Conservation (phyloP, 2,329 filamentous ascomycete genomes). For the Trichoderma hamatum region DNA sequence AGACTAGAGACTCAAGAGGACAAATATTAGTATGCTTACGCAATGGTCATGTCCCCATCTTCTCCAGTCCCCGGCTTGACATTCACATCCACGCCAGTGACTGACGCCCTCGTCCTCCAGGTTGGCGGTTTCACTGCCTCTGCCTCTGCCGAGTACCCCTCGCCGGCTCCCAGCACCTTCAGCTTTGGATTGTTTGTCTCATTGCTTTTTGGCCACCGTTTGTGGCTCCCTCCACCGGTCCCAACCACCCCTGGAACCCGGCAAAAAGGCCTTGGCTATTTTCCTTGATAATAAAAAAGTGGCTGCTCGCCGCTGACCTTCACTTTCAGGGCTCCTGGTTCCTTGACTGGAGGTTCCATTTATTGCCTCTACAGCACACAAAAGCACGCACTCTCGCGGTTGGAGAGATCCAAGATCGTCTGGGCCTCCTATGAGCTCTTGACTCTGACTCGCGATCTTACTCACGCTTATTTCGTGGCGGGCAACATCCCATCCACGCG, state of each 20-base stretch:
- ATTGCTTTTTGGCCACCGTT: background rate
- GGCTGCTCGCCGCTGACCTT: conserved; percentile 15
- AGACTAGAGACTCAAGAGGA: background rate
- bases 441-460: background rate
- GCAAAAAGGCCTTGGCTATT: conserved; percentile 10
- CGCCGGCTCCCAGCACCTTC: background rate
- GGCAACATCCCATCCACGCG: background rate
- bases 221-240: conserved; percentile 11
- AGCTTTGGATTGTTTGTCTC: conserved; percentile 3
- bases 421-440: background rate
- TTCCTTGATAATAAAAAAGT: conserved; percentile 7
- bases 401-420: background rate
- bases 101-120: background rate
- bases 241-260: conserved; percentile 14
- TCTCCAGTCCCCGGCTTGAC: background rate
- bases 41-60: background rate
- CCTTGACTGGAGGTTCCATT: background rate
- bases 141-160: background rate
- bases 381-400: background rate
- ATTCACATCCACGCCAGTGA: background rate
- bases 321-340: background rate
- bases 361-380: background rate
- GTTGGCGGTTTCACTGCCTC: background rate
- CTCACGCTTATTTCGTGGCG: background rate
- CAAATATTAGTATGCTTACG: background rate